Conservation (phyloP, 768 basidiomycete species). For the Dentipellis fragilis region DNA sequence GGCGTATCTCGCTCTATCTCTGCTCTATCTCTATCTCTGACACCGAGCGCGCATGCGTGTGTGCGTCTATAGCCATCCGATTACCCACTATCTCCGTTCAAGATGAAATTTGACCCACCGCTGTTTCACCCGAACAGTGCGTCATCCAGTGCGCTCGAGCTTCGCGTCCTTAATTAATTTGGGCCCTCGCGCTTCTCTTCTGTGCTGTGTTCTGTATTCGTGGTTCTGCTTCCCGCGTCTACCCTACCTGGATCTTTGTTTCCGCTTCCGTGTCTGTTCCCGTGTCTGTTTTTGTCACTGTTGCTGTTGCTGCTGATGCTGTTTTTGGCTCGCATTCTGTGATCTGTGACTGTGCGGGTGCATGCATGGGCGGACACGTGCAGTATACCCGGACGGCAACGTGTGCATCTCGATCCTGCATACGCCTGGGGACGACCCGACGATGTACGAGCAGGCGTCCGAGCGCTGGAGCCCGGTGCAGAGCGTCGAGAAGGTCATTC, state of each 20-base stretch:
- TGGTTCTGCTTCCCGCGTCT: too few species aligned
- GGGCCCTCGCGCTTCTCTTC: too few species aligned
- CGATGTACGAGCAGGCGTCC: slow-evolving; percentile 89
- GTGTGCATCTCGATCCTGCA: slow-evolving; percentile 99
- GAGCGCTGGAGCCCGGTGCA: slow-evolving; percentile 99
- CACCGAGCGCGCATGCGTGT: background rate
- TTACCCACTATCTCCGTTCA: slow-evolving; percentile 97
- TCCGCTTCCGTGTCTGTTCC: background rate
- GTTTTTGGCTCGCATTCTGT: background rate
- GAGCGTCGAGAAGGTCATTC: slow-evolving; percentile 91
- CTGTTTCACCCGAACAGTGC: slow-evolving; percentile 95
- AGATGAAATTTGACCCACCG: slow-evolving; percentile 98
- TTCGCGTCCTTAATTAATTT: too few species aligned
- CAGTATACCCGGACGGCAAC: slow-evolving; percentile 92
- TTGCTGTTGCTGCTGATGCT: background rate
- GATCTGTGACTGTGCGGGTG: too few species aligned
- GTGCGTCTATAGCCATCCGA: slow-evolving; percentile 56
- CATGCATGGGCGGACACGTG: background rate
- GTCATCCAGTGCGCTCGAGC: slow-evolving; percentile 20
- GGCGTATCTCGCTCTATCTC: slow-evolving; percentile 3
- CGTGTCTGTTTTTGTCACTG: background rate
- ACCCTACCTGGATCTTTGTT: background rate
- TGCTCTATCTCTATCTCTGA: background rate
- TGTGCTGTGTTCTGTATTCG: too few species aligned
- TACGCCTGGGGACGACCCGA: slow-evolving; percentile 85